Base-by-base conservation (phyloP, 2,329 filamentous ascomycete species). In the Calonectria pteridis region DNA sequence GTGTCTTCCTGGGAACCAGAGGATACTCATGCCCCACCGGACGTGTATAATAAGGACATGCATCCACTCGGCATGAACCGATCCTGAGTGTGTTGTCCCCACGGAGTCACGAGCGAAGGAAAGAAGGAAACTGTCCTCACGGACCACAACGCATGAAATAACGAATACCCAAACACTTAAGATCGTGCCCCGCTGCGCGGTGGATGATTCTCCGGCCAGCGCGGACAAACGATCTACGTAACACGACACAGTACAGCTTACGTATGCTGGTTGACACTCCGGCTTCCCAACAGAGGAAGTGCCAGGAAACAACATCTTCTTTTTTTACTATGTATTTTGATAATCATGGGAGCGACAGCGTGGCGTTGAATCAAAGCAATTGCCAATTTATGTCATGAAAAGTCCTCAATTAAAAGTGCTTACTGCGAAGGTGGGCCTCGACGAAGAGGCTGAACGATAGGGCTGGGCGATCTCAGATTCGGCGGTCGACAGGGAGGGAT, bases 11-110 rank as follows among this genome's bases (percentile, higher is more conserved):
- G 87, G 86, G 86, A 89, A 46, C 81, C 84, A 50, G 82, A 82
- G 73, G 81, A 86, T 49, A 85, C 84, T 2, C 87, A 86, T 75
- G 83, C 84, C 51, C 81, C 64, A 55, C 78, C 80, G 77, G 75
- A 73, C 46, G 73, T 79, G 37, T 76, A 84, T 55, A 85, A 59
- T 11, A 46, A 86, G 62, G 84, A 86, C 67, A 87, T 89, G 82
- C 89, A 91, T 78, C 89, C 89, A 4, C 83, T 91, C 28, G 88
- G 85, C 69, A 90, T 91, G 88, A 91, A 91, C 81, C 85, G 86
- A 78, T 87, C 90, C 85, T 89, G 83, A 84, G 70, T 23, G 51
- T 58, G 20, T 23, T 23, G 50, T n/a, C n/a, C 33, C 6, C 31
- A 37, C 37, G 28, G 55, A 71, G 66, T 72, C 58, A 70, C 20